A percentile compares a stretch with the other conserved stretches of the same genome.
phyloP scores from a whole-genome alignment of 495 filamentous ascomycete species.

The Endocarpon pusillum region DNA sequence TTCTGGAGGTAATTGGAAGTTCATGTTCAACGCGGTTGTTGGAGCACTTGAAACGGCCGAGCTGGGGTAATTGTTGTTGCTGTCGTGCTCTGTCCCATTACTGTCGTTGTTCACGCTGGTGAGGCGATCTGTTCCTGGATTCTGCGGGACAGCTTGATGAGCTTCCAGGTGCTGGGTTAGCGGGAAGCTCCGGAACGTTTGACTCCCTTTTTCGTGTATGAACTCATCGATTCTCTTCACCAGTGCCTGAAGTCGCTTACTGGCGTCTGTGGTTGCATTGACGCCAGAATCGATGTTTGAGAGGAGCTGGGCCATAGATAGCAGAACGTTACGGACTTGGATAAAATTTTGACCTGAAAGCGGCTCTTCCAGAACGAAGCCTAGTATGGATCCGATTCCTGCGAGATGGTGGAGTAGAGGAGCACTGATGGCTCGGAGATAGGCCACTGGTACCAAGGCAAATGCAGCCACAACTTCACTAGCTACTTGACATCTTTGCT shows the following conservation, averaged over 20 bases:
- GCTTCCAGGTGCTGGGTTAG: constrained; percentile 7
- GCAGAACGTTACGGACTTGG: constrained; percentile 4
- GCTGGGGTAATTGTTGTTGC: too few species aligned
- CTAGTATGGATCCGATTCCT: constrained; percentile 32
- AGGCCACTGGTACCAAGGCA: constrained; percentile 25
- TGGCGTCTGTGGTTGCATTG: constrained; percentile 22
- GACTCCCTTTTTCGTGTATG: constrained; percentile 20
- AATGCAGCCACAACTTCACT: constrained; percentile 29
- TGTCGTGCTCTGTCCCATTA: too few species aligned
- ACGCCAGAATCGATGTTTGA: constrained; percentile 26
- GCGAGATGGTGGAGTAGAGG: constrained; percentile 33
- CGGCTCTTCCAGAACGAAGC: constrained; percentile 30
- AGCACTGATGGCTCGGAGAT: constrained; percentile 31
- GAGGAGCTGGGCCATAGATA: constrained; percentile 32
- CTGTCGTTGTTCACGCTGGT: too few species aligned
- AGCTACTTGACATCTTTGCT: constrained; percentile 30
- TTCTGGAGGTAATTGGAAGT: constrained; percentile 25
- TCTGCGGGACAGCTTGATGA: constrained; percentile 4
- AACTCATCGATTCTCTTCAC: constrained; percentile 31
- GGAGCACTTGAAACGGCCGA: constrained; percentile 4
- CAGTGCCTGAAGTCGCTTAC: constrained; percentile 23
- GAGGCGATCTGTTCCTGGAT: too few species aligned
- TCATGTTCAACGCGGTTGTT: constrained; percentile 11
- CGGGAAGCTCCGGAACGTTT: constrained; percentile 8
- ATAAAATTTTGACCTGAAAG: constrained; percentile 15